A percentile compares a stretch with the other conserved stretches of the same genome.
Conservation (phyloP, 176 grass and related monocot genomes). For the Phragmites australis region DNA sequence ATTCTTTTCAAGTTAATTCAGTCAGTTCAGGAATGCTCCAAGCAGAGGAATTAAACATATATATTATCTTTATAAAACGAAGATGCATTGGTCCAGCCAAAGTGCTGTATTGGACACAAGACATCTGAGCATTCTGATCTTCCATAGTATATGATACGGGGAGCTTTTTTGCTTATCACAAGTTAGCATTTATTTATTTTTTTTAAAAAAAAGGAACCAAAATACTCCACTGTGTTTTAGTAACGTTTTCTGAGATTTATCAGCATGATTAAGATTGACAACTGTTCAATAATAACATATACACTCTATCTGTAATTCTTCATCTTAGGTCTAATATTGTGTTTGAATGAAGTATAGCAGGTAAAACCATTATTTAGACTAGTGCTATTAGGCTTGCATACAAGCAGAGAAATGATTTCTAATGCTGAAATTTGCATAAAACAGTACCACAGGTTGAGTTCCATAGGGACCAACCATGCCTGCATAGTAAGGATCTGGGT, state of each 20-base stretch:
- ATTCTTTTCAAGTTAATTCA: neutral
- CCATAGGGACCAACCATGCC: slow-evolving; percentile 72
- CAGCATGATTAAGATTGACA: neutral
- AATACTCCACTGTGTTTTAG: neutral
- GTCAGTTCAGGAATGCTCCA: neutral
- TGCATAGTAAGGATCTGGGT: slow-evolving; percentile 78
- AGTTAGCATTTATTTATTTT: neutral
- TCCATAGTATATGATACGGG: neutral
- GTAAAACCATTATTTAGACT: neutral
- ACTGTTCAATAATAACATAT: neutral
- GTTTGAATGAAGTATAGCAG: neutral
- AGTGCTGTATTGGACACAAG: neutral
- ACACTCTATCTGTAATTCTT: neutral
- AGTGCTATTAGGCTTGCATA: neutral
- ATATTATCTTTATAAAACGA: neutral
- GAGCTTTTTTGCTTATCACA: neutral
- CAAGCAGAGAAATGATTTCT: neutral
- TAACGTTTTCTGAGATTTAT: neutral
- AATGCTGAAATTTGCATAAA: slow-evolving; percentile 29
- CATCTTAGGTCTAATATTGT: slow-evolving; percentile 9
- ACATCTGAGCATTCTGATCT: neutral
- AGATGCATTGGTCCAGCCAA: neutral
- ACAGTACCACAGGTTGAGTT: slow-evolving; percentile 72
- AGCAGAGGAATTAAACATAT: neutral
- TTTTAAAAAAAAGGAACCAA: neutral